Evolutionary conservation across 2,329 filamentous ascomycete species (phyloP).

Genomic region (Ceratocystis cacaofunesta): DNA sequence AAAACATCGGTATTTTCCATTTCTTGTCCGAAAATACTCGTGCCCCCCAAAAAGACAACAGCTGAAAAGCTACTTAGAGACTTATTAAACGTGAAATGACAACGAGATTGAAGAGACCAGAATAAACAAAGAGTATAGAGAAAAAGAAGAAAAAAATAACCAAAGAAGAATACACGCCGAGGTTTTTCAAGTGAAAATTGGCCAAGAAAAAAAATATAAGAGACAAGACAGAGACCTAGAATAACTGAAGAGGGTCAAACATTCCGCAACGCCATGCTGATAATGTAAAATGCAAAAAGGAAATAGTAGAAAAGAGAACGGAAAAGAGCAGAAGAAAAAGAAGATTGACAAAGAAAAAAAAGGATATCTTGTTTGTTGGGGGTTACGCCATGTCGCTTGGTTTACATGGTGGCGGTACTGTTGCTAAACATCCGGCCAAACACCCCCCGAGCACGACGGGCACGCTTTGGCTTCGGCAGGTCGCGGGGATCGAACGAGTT

Average conservation of each 20-base stretch:
- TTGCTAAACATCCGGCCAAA: constrained; percentile 39
- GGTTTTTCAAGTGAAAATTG: not conserved
- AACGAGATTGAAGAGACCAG: not conserved
- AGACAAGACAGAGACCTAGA: not conserved
- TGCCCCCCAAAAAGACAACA: not conserved
- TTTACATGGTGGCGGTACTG: constrained; percentile 28
- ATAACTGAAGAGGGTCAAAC: not conserved
- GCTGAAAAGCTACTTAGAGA: not conserved
- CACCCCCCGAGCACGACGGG: constrained; percentile 34
- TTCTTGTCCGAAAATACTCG: not conserved
- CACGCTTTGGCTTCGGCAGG: constrained; percentile 35
- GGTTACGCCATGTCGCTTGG: not conserved
- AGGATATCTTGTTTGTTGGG: not conserved
- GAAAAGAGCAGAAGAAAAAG: not conserved
- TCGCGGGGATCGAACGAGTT: constrained; percentile 35
- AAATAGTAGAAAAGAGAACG: not conserved
- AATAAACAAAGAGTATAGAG: not conserved
- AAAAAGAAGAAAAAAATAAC: not conserved
- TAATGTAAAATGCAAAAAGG: not conserved
- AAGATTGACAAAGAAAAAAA: not conserved
- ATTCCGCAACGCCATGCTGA: constrained; percentile 4
- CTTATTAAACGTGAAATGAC: constrained; percentile 2
- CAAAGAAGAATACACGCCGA: not conserved
- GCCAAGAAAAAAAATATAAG: not conserved
- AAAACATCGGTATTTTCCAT: not conserved